Base-by-base conservation (phyloP, 805 yeast species). In the Candida ficus region DNA sequence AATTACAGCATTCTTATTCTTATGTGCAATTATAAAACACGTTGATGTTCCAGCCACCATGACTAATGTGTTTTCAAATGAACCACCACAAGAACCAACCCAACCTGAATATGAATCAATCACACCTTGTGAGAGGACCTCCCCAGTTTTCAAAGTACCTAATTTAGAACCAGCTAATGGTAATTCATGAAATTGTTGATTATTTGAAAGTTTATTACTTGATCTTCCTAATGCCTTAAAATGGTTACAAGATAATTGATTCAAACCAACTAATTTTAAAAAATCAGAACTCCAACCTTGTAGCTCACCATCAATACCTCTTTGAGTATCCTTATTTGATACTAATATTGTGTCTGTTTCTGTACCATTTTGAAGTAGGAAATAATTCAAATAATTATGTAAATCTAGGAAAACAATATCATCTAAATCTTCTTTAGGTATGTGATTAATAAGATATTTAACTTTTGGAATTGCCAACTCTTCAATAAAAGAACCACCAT, bases 41-140 rank as follows among this genome's bases (percentile, higher is more conserved):
- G 83, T 76, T 7, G 81, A 75, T 0, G 83, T 78, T 0, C 83
- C 83, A 1, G 82, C 85, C 6, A 76, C 72, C 71, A 76, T 66
- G 2, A 74, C 62, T 19, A 77, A 47, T 5, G 66, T 50, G 6
- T 48, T 38, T 7, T 46, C 44, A 1, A 54, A 39, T 5, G 43
- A 27, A 3, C 44, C 28, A 3, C 63, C 59, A 26, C 63, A 56
- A 1, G 69, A 59, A 0, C 73, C 61, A 12, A 75, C 52, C 73
- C 76, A 75, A 3, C 80, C 73, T 1, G 76, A 72, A 50, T 78
- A 78, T 41, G 83, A 74, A 50, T 78, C 83, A 28, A 77, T 77
- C 28, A 78, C 72, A 14, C 83, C 81, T 38, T 70, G 69, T 8
- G 63, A 60, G 4, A 66, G 56, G 1, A 53, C 46, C 2, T 53